phyloP scores from a whole-genome alignment of 495 filamentous ascomycete species.

The Neurospora sp. region DNA sequence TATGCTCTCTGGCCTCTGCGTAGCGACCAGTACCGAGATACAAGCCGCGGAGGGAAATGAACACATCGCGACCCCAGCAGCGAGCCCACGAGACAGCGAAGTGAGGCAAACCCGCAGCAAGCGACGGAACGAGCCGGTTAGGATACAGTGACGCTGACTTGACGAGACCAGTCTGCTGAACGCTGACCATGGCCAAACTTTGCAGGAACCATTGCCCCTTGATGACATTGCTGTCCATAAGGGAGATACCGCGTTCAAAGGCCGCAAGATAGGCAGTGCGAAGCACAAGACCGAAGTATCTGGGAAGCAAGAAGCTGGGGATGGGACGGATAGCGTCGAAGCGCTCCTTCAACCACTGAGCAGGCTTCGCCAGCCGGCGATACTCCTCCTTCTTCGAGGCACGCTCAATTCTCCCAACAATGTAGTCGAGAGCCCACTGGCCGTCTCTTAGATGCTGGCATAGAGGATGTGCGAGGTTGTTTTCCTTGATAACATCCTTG shows the following conservation, averaged over 20 bases:
- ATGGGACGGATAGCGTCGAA: constrained; percentile 76
- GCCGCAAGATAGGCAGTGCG: constrained; percentile 80
- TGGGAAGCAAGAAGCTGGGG: constrained; percentile 80
- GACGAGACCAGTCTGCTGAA: constrained; percentile 80
- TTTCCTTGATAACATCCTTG: constrained; percentile 73
- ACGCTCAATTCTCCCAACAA: constrained; percentile 65
- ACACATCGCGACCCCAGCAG: constrained; percentile 95
- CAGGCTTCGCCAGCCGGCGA: constrained; percentile 48
- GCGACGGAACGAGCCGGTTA: constrained; percentile 66
- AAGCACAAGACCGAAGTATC: constrained; percentile 86
- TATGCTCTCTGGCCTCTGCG: constrained; percentile 83
- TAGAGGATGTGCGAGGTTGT: constrained; percentile 85
- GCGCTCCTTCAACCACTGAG: constrained; percentile 69
- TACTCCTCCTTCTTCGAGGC: constrained; percentile 52
- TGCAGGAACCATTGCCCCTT: constrained; percentile 78
- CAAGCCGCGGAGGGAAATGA: constrained; percentile 87
- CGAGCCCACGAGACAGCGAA: constrained; percentile 91
- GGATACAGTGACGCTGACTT: constrained; percentile 88
- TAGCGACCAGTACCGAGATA: constrained; percentile 82
- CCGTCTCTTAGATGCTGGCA: constrained; percentile 88
- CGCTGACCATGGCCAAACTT: constrained; percentile 76
- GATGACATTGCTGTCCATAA: constrained; percentile 67
- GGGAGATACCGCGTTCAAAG: constrained; percentile 62
- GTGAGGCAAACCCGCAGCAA: constrained; percentile 92
- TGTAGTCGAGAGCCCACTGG: constrained; percentile 91